Evolutionary conservation across 441 rosid species (phyloP).

Genomic region (Viola pubescens): DNA sequence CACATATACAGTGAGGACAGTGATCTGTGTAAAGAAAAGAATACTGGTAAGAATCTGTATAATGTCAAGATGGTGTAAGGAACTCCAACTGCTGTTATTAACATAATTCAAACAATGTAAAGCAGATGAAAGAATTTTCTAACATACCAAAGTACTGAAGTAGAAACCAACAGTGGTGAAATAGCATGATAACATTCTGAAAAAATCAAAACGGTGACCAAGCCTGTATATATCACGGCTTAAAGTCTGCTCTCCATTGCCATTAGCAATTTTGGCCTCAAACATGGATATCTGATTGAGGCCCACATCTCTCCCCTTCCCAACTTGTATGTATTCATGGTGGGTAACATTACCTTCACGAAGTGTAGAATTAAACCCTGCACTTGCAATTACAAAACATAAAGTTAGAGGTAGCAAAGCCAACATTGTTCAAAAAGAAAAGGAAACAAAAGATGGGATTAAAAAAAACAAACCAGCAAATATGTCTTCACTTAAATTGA

Average conservation of each 20-base stretch:
- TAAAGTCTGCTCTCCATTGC: slow-evolving; percentile 97
- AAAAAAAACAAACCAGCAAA: slow-evolving; percentile 66
- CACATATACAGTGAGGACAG: slow-evolving; percentile 93
- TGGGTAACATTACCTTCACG: slow-evolving; percentile 99
- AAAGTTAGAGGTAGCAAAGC: slow-evolving; percentile 11
- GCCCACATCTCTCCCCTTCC: slow-evolving; percentile 99
- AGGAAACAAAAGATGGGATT: slow-evolving; percentile 7
- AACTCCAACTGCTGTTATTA: background rate
- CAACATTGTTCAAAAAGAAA: background rate
- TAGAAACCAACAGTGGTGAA: slow-evolving; percentile 98
- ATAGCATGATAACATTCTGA: slow-evolving; percentile 98
- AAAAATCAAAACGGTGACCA: slow-evolving; percentile 97
- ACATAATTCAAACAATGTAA: too few relatives aligned
- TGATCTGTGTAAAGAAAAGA: slow-evolving; percentile 52
- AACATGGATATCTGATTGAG: slow-evolving; percentile 98
- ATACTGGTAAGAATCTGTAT: slow-evolving; percentile 5
- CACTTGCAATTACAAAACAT: slow-evolving; percentile 17
- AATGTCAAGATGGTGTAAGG: background rate
- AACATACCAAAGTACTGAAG: slow-evolving; percentile 84
- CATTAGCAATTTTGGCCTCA: slow-evolving; percentile 98
- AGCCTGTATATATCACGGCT: slow-evolving; percentile 96
- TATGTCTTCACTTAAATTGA: slow-evolving; percentile 98
- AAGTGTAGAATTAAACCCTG: slow-evolving; percentile 97
- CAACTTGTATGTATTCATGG: slow-evolving; percentile 99
- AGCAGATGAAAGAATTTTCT: slow-evolving; percentile 6